Conservation (phyloP, 495 filamentous ascomycete genomes). For the Rhizodiscina lignyota region DNA sequence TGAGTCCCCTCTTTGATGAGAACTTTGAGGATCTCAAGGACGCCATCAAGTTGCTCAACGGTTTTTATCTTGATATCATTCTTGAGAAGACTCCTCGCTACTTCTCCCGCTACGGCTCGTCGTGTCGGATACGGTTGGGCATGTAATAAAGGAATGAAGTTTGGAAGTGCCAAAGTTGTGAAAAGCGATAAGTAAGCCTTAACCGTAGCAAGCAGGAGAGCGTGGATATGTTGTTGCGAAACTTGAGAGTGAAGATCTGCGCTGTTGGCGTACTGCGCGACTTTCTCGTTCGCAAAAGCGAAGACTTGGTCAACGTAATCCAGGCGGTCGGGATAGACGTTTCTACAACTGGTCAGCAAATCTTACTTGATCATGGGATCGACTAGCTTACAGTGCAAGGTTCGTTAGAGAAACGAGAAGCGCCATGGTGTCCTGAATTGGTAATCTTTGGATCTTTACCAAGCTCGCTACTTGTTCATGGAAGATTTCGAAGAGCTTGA, state of each 20-base stretch:
- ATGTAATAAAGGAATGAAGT: constrained; percentile 76
- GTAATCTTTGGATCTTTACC: constrained; percentile 74
- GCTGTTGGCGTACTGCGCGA: constrained; percentile 77
- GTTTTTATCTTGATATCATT: constrained; percentile 65
- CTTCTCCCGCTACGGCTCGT: constrained; percentile 74
- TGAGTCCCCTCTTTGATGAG: constrained; percentile 86
- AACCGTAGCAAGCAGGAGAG: constrained; percentile 72
- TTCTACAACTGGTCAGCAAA: constrained; percentile 24
- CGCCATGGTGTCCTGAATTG: constrained; percentile 89
- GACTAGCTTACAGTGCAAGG: constrained; percentile 47
- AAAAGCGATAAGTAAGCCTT: constrained; percentile 85
- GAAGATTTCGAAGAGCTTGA: constrained; percentile 93
- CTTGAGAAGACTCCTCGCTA: constrained; percentile 59
- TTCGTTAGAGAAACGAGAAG: constrained; percentile 83
- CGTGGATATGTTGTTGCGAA: constrained; percentile 75
- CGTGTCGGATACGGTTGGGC: constrained; percentile 88
- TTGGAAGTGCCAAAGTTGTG: constrained; percentile 79
- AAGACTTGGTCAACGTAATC: constrained; percentile 95
- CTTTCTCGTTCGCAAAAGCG: constrained; percentile 75
- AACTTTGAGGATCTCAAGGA: constrained; percentile 73
- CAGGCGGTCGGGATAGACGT: constrained; percentile 80
- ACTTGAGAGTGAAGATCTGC: constrained; percentile 79
- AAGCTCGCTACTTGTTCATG: constrained; percentile 90
- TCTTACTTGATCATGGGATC: background rate
- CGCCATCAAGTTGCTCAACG: constrained; percentile 66